phyloP scores from a whole-genome alignment of 257 asterid species.

The Perilla frutescens region DNA sequence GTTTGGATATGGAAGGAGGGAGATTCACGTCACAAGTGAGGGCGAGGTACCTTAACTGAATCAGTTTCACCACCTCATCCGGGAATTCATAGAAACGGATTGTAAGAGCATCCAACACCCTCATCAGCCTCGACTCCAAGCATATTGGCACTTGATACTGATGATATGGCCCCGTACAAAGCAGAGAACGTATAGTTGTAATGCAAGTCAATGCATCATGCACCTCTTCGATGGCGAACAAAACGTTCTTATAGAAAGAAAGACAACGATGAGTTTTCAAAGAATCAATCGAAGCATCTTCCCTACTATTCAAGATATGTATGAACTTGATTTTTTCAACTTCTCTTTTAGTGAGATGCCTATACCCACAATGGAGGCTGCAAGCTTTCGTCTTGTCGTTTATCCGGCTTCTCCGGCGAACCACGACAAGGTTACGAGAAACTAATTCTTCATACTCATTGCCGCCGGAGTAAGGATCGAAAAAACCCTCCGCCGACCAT shows the following conservation, averaged over 20 bases:
- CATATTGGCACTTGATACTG: too few species aligned
- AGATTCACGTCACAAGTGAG: too few species aligned
- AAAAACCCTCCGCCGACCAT: not conserved
- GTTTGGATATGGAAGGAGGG: too few species aligned
- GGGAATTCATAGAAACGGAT: too few species aligned
- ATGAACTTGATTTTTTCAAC: not conserved
- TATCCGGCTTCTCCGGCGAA: not conserved
- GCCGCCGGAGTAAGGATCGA: not conserved
- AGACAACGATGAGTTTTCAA: not conserved
- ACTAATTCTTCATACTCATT: not conserved
- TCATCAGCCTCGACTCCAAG: too few species aligned
- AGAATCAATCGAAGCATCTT: not conserved
- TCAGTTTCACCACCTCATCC: too few species aligned
- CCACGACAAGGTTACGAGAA: not conserved
- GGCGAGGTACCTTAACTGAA: too few species aligned
- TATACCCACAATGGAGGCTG: constrained; percentile 4
- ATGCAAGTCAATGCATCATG: not conserved
- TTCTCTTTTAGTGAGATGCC: not conserved
- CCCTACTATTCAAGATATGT: not conserved
- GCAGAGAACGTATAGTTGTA: not conserved
- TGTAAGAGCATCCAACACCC: too few species aligned
- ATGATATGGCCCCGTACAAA: not conserved
- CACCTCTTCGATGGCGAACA: constrained; percentile 9
- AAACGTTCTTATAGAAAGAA: not conserved
- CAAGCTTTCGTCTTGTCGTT: not conserved